Percentiles rank a stretch among this genome's conserved stretches.
Conservation (phyloP, 2,329 filamentous ascomycete genomes). For the Rhynchosporium agropyri region DNA sequence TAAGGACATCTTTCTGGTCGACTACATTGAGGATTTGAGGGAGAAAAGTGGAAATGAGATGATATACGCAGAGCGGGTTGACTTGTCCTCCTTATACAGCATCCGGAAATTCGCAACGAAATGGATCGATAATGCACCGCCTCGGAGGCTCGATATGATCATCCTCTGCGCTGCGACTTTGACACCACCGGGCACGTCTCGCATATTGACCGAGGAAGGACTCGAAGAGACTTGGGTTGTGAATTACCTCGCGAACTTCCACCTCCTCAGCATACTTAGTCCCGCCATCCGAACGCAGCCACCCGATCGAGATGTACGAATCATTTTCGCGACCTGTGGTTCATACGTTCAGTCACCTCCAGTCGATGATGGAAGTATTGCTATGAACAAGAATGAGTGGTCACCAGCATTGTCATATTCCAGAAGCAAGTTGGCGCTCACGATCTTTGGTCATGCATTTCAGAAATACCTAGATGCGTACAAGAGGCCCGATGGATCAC, state of each 20-base stretch:
- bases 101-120: constrained; percentile 92
- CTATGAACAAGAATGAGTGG: constrained; percentile 53
- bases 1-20: constrained; percentile 84
- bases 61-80: constrained; percentile 94
- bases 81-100: constrained; percentile 84
- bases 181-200: constrained; percentile 65
- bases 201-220: constrained; percentile 71
- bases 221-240: constrained; percentile 90
- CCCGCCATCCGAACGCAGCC: constrained; percentile 90
- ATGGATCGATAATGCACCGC: constrained; percentile 96
- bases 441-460: constrained; percentile 86
- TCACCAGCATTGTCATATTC: constrained; percentile 62
- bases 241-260: constrained; percentile 95
- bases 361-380: constrained; percentile 54
- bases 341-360: constrained; percentile 81
- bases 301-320: constrained; percentile 86
- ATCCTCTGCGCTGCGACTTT: constrained; percentile 82
- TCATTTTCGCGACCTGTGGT: constrained; percentile 85
- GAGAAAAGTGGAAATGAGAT: constrained; percentile 76
- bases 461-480: constrained; percentile 90
- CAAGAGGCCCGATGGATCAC: constrained; percentile 78
- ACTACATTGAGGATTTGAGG: constrained; percentile 89
- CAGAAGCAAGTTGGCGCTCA: constrained; percentile 75
- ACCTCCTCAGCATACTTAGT: constrained; percentile 86
- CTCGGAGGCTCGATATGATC: constrained; percentile 85